Evolutionary conservation across 106 monocot genomes (phyloP), one percentile per base, ranked within the genome.

Genomic region (Amphibolis antarctica): DNA sequence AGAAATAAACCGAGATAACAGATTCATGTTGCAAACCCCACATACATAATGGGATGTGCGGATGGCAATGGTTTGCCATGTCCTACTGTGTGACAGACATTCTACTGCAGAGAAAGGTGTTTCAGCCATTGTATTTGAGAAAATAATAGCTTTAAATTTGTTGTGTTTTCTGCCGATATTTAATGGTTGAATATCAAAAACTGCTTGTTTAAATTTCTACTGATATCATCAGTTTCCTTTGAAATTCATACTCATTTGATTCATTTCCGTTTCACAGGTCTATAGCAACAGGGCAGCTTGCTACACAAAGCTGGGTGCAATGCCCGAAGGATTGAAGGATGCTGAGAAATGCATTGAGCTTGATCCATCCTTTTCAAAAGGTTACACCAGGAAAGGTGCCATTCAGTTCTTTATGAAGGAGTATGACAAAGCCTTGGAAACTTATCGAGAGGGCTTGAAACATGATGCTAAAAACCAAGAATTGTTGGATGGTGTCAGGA

Each of bases 221-320:
- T 36, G 4, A 59, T 28, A 18, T 22, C 43, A n/a, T 21, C n/a
- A 20, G 7, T 42, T 62, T 15, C 9, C 30, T 9, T 9, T 7
- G 20, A 23, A 43, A 4, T 3, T 60, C 36, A 60, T 4, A 9
- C 11, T 0, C 42, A 13, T 30, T 29, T 0, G 36, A 60, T 18
- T 30, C 42, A 17, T 64, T 47, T 45, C 47, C 5, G 23, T 13
- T 43, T 19, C 30, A 22, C 61, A 85, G 96, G 86, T 87, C 12
- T 98, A 98, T 69, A 98, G 90, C 69, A 98, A 98, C 59, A 79
- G 96, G 51, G 96, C 96, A 30, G 96, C 96, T n/a, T 98, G 96
- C 63, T 90, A 98, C 67, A 87, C 90, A 9, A 90, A 98, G 69
- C 31, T 98, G 44, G 86, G 75, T 30, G 96, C 96, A 0, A 46